A percentile compares a stretch with the other conserved stretches of the same genome.
phyloP scores from a whole-genome alignment of 495 filamentous ascomycete genomes.

The Tuber indicum region DNA sequence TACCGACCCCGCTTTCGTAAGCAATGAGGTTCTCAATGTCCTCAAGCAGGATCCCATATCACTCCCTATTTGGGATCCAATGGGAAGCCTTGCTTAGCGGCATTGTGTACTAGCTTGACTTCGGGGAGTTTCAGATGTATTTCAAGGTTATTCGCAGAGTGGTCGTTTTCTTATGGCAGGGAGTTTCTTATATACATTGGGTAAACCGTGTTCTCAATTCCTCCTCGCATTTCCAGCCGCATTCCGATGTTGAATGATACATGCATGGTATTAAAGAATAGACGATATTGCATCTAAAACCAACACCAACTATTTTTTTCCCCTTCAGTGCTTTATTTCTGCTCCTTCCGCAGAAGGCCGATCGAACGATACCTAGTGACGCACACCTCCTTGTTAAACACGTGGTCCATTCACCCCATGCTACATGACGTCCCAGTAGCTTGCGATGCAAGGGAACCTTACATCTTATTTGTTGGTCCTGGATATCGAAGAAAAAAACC shows the following conservation, averaged over 20 bases:
- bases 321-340: neutral
- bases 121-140: neutral
- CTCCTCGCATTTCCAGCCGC: neutral
- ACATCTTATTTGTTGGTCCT: neutral
- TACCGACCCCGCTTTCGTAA: slow-evolving; percentile 65
- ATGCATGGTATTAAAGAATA: neutral
- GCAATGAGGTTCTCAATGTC: slow-evolving; percentile 59
- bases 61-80: slow-evolving; percentile 78
- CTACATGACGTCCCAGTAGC: neutral
- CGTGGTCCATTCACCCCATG: neutral
- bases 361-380: neutral
- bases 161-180: slow-evolving; percentile 4
- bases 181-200: slow-evolving; percentile 5
- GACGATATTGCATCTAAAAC: neutral
- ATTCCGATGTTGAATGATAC: neutral
- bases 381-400: neutral
- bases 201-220: neutral
- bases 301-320: neutral
- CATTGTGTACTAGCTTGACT: neutral
- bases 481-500: neutral
- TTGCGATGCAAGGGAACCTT: neutral
- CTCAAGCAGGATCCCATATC: slow-evolving; percentile 61
- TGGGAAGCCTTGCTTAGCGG: slow-evolving; percentile 67
- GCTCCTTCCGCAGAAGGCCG: neutral
- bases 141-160: neutral